These are phyloP conservation scores for Moniliophthora roreri DNA, from an alignment of 1,284 basidiomycete species.

Conservation along the genomic window DNA sequence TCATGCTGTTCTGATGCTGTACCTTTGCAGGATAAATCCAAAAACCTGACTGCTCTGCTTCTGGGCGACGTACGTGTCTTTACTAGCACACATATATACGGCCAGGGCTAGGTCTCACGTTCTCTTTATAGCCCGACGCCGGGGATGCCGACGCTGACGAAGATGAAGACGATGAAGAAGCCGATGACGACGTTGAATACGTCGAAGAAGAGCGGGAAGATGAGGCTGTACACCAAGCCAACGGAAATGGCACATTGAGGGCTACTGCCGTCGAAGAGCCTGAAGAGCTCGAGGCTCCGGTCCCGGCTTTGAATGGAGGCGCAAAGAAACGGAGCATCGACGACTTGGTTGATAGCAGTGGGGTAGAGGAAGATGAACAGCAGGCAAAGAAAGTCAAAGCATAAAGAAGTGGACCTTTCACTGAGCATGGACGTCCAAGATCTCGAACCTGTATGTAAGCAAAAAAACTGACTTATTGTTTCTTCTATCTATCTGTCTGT, in stretches of 20 bases:
- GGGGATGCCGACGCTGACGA: conserved; percentile 8
- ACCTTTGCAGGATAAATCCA: not conserved
- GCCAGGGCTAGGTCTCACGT: not conserved
- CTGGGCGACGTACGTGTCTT: conserved; percentile 8
- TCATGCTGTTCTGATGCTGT: not conserved
- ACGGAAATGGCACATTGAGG: not conserved
- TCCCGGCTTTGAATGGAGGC: not conserved
- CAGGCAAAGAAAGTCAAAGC: conserved; percentile 13
- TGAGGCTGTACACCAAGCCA: not conserved
- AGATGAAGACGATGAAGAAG: conserved; percentile 14
- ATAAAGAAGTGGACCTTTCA: too few relatives aligned
- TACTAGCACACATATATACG: not conserved
- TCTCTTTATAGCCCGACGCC: not conserved
- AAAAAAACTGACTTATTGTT: too few relatives aligned
- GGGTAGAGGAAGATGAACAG: conserved; percentile 1
- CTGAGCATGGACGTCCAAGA: too few relatives aligned
- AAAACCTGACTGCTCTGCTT: conserved; percentile 13
- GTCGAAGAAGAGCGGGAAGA: conserved; percentile 15
- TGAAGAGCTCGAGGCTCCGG: not conserved
- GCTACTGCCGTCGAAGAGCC: not conserved
- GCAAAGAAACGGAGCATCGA: conserved; percentile 12
- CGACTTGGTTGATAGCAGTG: conserved; percentile 7
- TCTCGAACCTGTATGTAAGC: too few relatives aligned
- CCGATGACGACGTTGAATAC: conserved; percentile 13
- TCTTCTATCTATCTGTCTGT: too few relatives aligned